Evolutionary conservation across 805 yeast species (phyloP).

Genomic region (Yueomyces sp.): DNA sequence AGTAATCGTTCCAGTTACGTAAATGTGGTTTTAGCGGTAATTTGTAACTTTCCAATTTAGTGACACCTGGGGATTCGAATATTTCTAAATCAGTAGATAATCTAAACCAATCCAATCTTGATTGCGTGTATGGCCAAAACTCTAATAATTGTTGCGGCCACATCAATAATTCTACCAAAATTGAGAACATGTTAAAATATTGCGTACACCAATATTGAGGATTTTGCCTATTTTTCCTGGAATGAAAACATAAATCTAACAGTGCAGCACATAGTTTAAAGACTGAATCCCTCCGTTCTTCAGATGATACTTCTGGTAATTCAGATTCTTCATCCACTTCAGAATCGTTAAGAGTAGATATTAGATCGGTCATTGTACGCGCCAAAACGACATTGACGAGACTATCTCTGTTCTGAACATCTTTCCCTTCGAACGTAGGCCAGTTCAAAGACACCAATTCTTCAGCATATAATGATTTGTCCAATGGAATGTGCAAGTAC

Average conservation of each 20-base stretch:
- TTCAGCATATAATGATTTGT: neutral
- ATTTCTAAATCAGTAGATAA: constrained; percentile 1
- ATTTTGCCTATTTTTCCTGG: constrained; percentile 7
- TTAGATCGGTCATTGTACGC: neutral
- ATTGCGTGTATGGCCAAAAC: constrained; percentile 21
- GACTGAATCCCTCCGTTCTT: too few relatives aligned
- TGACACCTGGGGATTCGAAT: constrained; percentile 3
- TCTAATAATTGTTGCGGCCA: constrained; percentile 14
- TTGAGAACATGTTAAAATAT: constrained; percentile 14
- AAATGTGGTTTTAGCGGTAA: constrained; percentile 18
- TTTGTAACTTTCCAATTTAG: constrained; percentile 20
- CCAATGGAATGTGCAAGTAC: too few relatives aligned
- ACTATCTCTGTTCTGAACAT: neutral
- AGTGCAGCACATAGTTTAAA: neutral
- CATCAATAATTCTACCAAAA: constrained; percentile 9
- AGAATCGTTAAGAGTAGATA: neutral
- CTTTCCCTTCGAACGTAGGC: constrained; percentile 2
- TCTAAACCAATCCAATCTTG: constrained; percentile 20
- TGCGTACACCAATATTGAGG: constrained; percentile 10
- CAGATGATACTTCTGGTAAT: neutral
- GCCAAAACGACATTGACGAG: neutral
- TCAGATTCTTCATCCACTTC: neutral
- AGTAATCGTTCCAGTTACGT: constrained; percentile 20
- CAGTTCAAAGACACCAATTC: neutral
- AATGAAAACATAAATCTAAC: constrained; percentile 17